Percentiles rank a stretch among this genome's conserved stretches.
Evolutionary conservation across 2,329 filamentous ascomycete species (phyloP).

Genomic region (Apiospora malaysiana): DNA sequence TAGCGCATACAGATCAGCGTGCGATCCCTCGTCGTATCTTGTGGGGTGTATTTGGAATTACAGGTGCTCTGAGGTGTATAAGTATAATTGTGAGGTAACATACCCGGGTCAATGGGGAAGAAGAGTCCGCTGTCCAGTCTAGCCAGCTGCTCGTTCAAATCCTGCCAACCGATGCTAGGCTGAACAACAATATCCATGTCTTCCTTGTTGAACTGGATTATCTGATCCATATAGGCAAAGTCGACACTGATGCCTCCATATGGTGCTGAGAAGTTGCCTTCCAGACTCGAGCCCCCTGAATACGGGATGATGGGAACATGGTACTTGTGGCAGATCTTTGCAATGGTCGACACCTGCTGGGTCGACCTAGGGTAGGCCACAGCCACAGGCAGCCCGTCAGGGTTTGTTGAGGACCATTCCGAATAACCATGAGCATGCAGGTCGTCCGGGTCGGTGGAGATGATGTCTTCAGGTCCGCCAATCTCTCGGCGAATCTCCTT

Average conservation of each 20-base stretch:
- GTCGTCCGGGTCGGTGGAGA: slow-evolving; percentile 68
- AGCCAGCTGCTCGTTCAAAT: slow-evolving; percentile 74
- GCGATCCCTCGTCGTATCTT: background rate
- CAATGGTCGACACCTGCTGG: slow-evolving; percentile 63
- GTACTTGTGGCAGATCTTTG: slow-evolving; percentile 76
- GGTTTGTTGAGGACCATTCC: slow-evolving; percentile 69
- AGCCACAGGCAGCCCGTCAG: slow-evolving; percentile 65
- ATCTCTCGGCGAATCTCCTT: slow-evolving; percentile 57
- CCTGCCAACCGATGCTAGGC: slow-evolving; percentile 91
- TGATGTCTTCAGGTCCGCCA: slow-evolving; percentile 55
- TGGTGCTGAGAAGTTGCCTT: slow-evolving; percentile 89
- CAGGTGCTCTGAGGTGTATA: slow-evolving; percentile 30
- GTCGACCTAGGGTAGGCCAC: slow-evolving; percentile 69
- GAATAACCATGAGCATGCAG: slow-evolving; percentile 69
- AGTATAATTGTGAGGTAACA: slow-evolving; percentile 32
- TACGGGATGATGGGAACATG: slow-evolving; percentile 85
- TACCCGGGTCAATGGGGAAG: slow-evolving; percentile 86
- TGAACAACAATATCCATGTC: slow-evolving; percentile 96
- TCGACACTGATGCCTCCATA: slow-evolving; percentile 89
- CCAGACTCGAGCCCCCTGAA: slow-evolving; percentile 84
- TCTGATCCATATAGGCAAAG: slow-evolving; percentile 85
- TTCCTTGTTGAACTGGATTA: slow-evolving; percentile 78
- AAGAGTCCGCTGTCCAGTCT: slow-evolving; percentile 79
- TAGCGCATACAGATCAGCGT: slow-evolving; percentile 26
- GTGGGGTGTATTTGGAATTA: slow-evolving; percentile 30